Evolutionary conservation across 2,329 filamentous ascomycete genomes (phyloP), one percentile per base, ranked within the genome.

Genomic region (Penicillium italicum): DNA sequence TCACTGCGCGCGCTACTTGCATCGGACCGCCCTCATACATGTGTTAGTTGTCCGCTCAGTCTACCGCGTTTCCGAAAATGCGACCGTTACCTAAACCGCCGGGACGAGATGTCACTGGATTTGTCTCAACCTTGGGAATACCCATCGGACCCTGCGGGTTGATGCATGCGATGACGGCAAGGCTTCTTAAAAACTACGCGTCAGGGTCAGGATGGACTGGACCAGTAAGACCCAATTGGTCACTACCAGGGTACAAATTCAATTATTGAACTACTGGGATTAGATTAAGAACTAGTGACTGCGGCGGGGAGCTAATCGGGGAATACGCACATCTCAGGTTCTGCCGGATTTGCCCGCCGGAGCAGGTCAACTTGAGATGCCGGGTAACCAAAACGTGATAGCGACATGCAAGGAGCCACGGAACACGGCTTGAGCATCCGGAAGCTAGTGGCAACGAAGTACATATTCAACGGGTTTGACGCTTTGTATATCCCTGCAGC

Each of bases 361-460:
- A n/a, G n/a, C n/a, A n/a, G n/a, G n/a, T n/a, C n/a, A n/a, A n/a
- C n/a, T n/a, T n/a, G n/a, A n/a, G n/a, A n/a, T n/a, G n/a, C n/a
- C n/a, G n/a, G n/a, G n/a, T n/a, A n/a, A n/a, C n/a, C n/a, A n/a
- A n/a, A n/a, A n/a, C n/a, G n/a, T n/a, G n/a, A n/a, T n/a, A n/a
- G n/a, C n/a, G n/a, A n/a, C n/a, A 69, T 85, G 79, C 1, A 84
- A 82, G 77, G 72, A 91, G 57, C 82, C 89, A 59, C 90, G 91
- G 2, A 95, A 85, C 86, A 63, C 63, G 66, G 89, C 89, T 64
- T 87, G 81, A 55, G 82, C 78, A 57, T 80, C 68, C 53, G 14
- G 69, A 46, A 4, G 66, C 56, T 45, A 70, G n/a, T 8, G 16
- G 22, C 14, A 36, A 6, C 5, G 11, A 61, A 18, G 52, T 57